These are phyloP conservation scores for Ulota crispa DNA, from an alignment of 225 moss, liverwort and hornwort species.

Conservation along the genomic window DNA sequence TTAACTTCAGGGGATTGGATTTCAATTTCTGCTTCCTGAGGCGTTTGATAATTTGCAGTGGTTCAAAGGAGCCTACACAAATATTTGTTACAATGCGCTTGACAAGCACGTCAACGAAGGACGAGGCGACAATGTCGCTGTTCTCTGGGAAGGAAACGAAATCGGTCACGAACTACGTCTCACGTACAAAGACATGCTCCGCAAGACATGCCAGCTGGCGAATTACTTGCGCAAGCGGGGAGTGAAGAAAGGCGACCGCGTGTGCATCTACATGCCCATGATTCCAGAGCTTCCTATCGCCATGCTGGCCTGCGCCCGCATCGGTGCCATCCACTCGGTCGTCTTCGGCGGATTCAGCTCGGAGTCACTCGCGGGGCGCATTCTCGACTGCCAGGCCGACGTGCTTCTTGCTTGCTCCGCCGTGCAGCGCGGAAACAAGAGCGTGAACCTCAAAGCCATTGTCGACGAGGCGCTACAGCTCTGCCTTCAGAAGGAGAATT, in stretches of 20 bases:
- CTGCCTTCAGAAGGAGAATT: slow-evolving; percentile 47
- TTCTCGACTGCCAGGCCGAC: slow-evolving; percentile 59
- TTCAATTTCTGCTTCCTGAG: too few relatives aligned
- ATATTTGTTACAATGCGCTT: slow-evolving; percentile 77
- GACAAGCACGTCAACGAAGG: slow-evolving; percentile 78
- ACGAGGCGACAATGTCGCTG: slow-evolving; percentile 55
- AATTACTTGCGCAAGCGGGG: slow-evolving; percentile 71
- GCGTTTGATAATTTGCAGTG: too few relatives aligned
- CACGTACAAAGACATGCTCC: slow-evolving; percentile 51
- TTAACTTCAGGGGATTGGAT: too few relatives aligned
- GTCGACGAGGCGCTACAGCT: slow-evolving; percentile 62
- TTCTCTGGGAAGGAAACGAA: slow-evolving; percentile 86
- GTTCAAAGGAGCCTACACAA: slow-evolving; percentile 66
- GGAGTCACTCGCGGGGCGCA: slow-evolving; percentile 66
- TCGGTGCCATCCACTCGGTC: slow-evolving; percentile 80
- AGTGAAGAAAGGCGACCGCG: slow-evolving; percentile 75
- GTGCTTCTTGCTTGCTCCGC: slow-evolving; percentile 68
- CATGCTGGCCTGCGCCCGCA: slow-evolving; percentile 82
- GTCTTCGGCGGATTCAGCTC: slow-evolving; percentile 72
- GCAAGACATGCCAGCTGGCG: slow-evolving; percentile 64
- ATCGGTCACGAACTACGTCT: slow-evolving; percentile 51
- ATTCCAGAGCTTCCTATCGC: slow-evolving; percentile 67
- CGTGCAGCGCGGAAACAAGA: slow-evolving; percentile 58
- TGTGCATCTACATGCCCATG: slow-evolving; percentile 87
- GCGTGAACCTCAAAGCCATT: slow-evolving; percentile 56